A percentile compares a stretch with the other conserved stretches of the same genome.
Evolutionary conservation across 345 rosid genomes (phyloP).

Genomic region (Salix arbutifolia): DNA sequence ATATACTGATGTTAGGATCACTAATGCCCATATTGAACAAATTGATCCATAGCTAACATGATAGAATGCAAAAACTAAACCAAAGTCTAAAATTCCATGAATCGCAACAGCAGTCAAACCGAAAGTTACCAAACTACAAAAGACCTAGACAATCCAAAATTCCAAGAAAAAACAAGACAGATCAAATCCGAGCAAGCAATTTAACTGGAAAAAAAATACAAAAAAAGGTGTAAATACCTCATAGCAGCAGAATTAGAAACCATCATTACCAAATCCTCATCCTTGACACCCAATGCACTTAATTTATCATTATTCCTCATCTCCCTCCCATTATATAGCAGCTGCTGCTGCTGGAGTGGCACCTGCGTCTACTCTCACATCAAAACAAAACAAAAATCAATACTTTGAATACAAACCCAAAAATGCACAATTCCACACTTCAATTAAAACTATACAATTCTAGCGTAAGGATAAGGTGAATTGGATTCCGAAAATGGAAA

Average conservation of each 20-base stretch:
- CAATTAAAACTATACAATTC: not conserved
- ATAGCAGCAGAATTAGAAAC: conserved; percentile 46
- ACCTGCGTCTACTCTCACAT: conserved; percentile 60
- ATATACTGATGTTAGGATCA: no score
- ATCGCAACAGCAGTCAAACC: not conserved
- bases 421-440: not conserved
- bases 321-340: conserved; percentile 81
- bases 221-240: conserved; percentile 30
- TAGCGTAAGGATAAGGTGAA: not conserved
- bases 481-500: not conserved
- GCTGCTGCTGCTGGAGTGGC: conserved; percentile 83
- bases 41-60: not conserved
- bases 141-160: not conserved
- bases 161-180: not conserved
- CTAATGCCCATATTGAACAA: not conserved
- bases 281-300: conserved; percentile 79
- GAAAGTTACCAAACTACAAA: not conserved
- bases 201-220: not conserved
- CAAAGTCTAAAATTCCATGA: not conserved
- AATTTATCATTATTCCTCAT: conserved; percentile 67
- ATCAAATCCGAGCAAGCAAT: not conserved
- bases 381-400: not conserved
- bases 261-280: conserved; percentile 95
- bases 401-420: not conserved
- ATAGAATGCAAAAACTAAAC: not conserved